Percentiles rank a stretch among this genome's conserved stretches.
phyloP scores from a whole-genome alignment of 495 filamentous ascomycete species.

The Neurospora discreta region DNA sequence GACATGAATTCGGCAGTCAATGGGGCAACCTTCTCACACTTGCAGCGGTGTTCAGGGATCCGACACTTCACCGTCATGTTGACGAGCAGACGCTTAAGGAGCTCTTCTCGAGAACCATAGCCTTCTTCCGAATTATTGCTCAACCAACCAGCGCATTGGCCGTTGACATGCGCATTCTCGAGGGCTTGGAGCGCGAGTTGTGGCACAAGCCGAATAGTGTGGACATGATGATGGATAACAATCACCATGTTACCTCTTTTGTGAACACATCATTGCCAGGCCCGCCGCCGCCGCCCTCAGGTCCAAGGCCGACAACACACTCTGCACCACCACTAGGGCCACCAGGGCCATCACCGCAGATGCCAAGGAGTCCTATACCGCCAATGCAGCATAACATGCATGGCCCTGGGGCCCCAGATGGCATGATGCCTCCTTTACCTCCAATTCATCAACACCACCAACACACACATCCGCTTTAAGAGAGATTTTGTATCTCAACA shows the following conservation, averaged over 20 bases:
- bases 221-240: constrained; percentile 7
- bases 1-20: constrained; percentile 49
- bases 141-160: constrained; percentile 56
- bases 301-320: not conserved
- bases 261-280: not conserved
- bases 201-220: constrained; percentile 8
- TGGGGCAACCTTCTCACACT: constrained; percentile 92
- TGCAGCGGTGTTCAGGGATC: constrained; percentile 60
- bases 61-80: constrained; percentile 41
- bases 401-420: not conserved
- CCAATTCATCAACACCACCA: constrained; percentile 12
- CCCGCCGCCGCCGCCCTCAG: not conserved
- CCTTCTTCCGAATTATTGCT: constrained; percentile 50
- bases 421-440: constrained; percentile 6
- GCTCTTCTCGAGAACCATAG: constrained; percentile 55
- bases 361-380: not conserved
- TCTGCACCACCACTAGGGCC: not conserved
- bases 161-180: constrained; percentile 57
- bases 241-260: not conserved
- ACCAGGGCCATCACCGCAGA: not conserved
- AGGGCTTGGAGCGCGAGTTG: constrained; percentile 46
- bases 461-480: not conserved
- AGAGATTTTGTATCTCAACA: not conserved
- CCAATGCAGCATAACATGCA: not conserved
- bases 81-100: constrained; percentile 34